Percentiles rank a stretch among this genome's conserved stretches.
Conservation (phyloP, 208 protist species). For the Crithidia acanthocephali region DNA sequence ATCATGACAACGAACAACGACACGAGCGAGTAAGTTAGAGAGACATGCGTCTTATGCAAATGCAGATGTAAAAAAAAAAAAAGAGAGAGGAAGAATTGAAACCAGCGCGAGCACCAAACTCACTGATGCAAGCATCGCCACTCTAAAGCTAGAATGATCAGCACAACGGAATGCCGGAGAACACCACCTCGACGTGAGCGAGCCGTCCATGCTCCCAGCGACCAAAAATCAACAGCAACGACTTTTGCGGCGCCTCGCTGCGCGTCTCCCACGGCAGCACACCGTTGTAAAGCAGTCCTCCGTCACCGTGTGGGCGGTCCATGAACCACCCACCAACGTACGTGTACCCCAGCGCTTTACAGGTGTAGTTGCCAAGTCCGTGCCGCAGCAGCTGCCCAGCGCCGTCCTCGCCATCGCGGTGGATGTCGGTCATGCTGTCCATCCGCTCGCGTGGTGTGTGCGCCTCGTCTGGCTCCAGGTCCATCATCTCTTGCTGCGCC, state of each 20-base stretch:
- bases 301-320: constrained; percentile 11
- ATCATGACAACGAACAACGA: too few relatives aligned
- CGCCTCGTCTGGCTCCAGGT: not conserved
- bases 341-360: constrained; percentile 11
- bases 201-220: constrained; percentile 16
- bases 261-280: constrained; percentile 3
- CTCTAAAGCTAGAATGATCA: not conserved
- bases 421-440: constrained; percentile 18
- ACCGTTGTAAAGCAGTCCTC: constrained; percentile 1
- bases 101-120: not conserved
- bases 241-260: constrained; percentile 1
- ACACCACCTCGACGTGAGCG: not conserved
- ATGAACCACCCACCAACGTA: constrained; percentile 11
- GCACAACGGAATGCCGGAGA: constrained; percentile 3
- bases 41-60: not conserved
- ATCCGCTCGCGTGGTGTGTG: not conserved
- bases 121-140: not conserved
- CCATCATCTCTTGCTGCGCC: not conserved
- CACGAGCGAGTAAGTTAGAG: too few relatives aligned
- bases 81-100: not conserved
- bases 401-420: constrained; percentile 7
- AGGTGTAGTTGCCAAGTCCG: constrained; percentile 11
- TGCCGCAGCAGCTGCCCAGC: constrained; percentile 10
- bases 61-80: not conserved
- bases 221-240: constrained; percentile 7